Evolutionary conservation across 306 rosid species (phyloP).

Genomic region (Geum urbanum): DNA sequence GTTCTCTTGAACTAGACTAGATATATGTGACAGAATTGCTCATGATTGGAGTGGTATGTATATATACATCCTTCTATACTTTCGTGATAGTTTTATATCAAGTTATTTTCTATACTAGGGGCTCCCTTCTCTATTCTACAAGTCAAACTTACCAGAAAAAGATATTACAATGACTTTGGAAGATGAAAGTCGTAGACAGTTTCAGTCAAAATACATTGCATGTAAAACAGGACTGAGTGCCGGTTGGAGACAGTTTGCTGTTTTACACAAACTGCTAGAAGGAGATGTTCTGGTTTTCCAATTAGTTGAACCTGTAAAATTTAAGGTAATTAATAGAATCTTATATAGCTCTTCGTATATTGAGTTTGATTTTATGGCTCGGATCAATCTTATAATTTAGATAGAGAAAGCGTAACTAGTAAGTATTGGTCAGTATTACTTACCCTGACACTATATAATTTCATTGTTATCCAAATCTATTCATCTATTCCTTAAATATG

Average conservation of each 20-base stretch:
- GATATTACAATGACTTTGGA: conserved; percentile 63
- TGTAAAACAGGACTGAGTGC: conserved; percentile 80
- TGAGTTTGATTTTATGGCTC: not conserved
- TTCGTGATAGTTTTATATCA: not conserved
- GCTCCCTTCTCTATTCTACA: conserved; percentile 69
- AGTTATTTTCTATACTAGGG: conserved; percentile 40
- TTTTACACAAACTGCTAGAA: conserved; percentile 67
- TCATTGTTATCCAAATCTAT: too few relatives aligned
- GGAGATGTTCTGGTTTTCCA: conserved; percentile 89
- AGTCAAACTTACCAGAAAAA: conserved; percentile 57
- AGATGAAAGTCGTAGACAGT: conserved; percentile 71
- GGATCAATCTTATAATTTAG: too few relatives aligned
- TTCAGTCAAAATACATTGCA: conserved; percentile 66
- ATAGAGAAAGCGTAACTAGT: too few relatives aligned
- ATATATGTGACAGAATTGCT: not conserved
- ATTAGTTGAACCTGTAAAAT: conserved; percentile 71
- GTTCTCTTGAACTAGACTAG: conserved; percentile 3
- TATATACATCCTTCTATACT: conserved; percentile 14
- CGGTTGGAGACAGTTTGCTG: conserved; percentile 96
- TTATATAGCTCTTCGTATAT: not conserved
- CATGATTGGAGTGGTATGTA: not conserved
- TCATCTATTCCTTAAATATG: too few relatives aligned
- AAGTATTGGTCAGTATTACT: too few relatives aligned
- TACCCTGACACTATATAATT: too few relatives aligned
- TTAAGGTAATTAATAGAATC: conserved; percentile 50